Conservation (phyloP, 345 rosid genomes). For the Dipteronia sinensis region DNA sequence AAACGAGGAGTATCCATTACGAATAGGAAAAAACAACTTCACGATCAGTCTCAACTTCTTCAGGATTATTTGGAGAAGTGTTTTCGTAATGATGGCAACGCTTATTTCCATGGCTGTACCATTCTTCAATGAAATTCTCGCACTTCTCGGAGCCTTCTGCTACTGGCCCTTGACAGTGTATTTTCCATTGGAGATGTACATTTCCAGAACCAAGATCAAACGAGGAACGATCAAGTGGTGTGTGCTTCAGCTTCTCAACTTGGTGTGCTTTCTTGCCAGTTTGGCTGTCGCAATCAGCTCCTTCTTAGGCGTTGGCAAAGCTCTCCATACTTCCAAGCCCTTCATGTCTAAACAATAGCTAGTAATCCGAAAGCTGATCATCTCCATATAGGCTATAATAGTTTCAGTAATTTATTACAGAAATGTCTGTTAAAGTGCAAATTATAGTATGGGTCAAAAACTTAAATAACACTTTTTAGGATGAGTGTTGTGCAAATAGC, state of each 20-base stretch:
- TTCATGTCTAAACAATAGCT: background rate
- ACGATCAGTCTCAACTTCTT: constrained; percentile 13
- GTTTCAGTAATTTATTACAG: too few relatives aligned
- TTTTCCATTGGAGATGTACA: constrained; percentile 37
- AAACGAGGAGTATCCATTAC: background rate
- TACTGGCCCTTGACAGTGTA: constrained; percentile 33
- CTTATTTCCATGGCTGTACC: constrained; percentile 32
- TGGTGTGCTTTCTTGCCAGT: constrained; percentile 25
- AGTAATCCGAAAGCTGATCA: too few relatives aligned
- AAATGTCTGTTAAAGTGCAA: too few relatives aligned
- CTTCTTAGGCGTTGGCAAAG: constrained; percentile 19
- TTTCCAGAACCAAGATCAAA: constrained; percentile 20
- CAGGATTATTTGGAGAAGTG: constrained; percentile 28
- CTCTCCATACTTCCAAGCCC: constrained; percentile 19
- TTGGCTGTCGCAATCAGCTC: constrained; percentile 24
- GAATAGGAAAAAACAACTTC: background rate
- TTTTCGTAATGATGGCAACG: constrained; percentile 18
- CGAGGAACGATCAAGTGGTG: constrained; percentile 14
- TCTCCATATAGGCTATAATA: too few relatives aligned
- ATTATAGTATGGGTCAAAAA: too few relatives aligned
- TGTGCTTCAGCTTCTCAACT: constrained; percentile 18
- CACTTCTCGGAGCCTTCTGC: constrained; percentile 29
- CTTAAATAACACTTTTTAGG: too few relatives aligned
- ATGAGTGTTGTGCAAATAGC: too few relatives aligned
- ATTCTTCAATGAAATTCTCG: constrained; percentile 36